A percentile compares a stretch with the other conserved stretches of the same genome.
These are phyloP conservation scores for Macrolepiota albuminosa DNA, from an alignment of 768 basidiomycete species.

Conservation along the genomic window DNA sequence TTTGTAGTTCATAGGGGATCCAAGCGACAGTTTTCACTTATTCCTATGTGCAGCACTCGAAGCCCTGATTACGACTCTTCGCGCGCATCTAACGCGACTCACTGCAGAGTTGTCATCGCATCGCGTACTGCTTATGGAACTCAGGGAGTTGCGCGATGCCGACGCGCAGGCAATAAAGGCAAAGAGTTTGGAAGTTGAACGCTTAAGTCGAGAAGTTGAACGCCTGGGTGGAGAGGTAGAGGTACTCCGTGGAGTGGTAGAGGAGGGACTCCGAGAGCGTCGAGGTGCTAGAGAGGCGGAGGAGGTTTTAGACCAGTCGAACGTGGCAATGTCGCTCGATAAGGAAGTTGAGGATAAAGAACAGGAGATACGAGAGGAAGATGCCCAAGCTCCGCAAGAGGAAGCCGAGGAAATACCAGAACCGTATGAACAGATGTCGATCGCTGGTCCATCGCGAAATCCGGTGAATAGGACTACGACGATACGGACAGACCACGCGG, in stretches of 20 bases:
- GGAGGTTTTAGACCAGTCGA: slow-evolving; percentile 23
- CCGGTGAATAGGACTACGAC: slow-evolving; percentile 45
- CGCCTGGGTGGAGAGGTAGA: slow-evolving; percentile 81
- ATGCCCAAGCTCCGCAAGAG: slow-evolving; percentile 22
- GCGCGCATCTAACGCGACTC: slow-evolving; percentile 70
- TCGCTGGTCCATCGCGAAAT: slow-evolving; percentile 25
- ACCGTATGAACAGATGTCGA: slow-evolving; percentile 31
- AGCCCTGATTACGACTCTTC: slow-evolving; percentile 67
- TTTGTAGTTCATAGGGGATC: slow-evolving; percentile 24
- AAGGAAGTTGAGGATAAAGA: slow-evolving; percentile 18
- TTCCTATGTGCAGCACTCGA: slow-evolving; percentile 59
- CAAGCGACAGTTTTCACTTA: slow-evolving; percentile 18
- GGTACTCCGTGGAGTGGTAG: slow-evolving; percentile 80
- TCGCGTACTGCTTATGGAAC: slow-evolving; percentile 61
- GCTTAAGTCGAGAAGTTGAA: slow-evolving; percentile 73
- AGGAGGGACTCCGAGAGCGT: slow-evolving; percentile 79
- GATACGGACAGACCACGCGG: slow-evolving; percentile 50
- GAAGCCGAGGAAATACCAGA: slow-evolving; percentile 27
- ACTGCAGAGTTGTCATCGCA: slow-evolving; percentile 79
- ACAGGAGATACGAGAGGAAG: slow-evolving; percentile 12
- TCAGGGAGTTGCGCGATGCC: slow-evolving; percentile 57
- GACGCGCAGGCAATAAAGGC: slow-evolving; percentile 54
- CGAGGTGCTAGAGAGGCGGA: slow-evolving; percentile 45
- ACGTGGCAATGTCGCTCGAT: slow-evolving; percentile 31
- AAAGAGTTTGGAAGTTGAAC: slow-evolving; percentile 63